Evolutionary conservation across 768 basidiomycete species (phyloP).

Genomic region (Lentinula guzmanii): DNA sequence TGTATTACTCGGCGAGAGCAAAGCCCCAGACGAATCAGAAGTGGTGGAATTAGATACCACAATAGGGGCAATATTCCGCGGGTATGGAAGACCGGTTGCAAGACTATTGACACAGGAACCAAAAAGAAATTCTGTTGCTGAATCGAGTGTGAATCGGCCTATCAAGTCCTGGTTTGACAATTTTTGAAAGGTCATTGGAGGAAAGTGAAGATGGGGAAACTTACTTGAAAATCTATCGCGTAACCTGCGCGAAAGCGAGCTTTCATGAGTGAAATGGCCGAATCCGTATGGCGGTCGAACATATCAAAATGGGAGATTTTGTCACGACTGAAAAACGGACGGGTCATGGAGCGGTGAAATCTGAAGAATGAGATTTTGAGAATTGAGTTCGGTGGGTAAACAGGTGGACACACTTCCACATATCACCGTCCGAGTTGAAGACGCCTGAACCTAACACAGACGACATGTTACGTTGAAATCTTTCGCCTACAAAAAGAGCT

Average conservation of each 20-base stretch:
- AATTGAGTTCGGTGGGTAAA: not conserved
- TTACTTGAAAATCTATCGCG: conserved; percentile 55
- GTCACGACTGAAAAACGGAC: conserved; percentile 60
- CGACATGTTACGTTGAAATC: conserved; percentile 36
- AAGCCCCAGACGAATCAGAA: conserved; percentile 12
- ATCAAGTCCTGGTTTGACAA: conserved; percentile 39
- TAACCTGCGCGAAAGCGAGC: conserved; percentile 41
- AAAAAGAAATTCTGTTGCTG: conserved; percentile 62
- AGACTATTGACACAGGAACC: conserved; percentile 53
- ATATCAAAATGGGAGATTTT: conserved; percentile 54
- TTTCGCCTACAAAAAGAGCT: conserved; percentile 25
- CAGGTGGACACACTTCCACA: conserved; percentile 34
- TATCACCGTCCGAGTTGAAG: conserved; percentile 63
- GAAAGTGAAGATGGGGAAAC: conserved; percentile 1
- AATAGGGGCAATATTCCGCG: conserved; percentile 28
- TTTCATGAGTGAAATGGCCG: conserved; percentile 37
- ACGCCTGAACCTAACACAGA: conserved; percentile 58
- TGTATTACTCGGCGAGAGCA: conserved; percentile 11
- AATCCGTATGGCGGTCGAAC: conserved; percentile 50
- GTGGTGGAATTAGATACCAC: conserved; percentile 9
- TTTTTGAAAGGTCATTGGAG: not conserved
- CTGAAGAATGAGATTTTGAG: conserved; percentile 15
- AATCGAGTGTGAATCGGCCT: conserved; percentile 60
- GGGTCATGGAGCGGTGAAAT: conserved; percentile 59
- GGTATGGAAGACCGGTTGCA: conserved; percentile 44